These are phyloP conservation scores for Zygosaccharomyces bailii DNA, from an alignment of 805 yeast species.

Conservation along the genomic window DNA sequence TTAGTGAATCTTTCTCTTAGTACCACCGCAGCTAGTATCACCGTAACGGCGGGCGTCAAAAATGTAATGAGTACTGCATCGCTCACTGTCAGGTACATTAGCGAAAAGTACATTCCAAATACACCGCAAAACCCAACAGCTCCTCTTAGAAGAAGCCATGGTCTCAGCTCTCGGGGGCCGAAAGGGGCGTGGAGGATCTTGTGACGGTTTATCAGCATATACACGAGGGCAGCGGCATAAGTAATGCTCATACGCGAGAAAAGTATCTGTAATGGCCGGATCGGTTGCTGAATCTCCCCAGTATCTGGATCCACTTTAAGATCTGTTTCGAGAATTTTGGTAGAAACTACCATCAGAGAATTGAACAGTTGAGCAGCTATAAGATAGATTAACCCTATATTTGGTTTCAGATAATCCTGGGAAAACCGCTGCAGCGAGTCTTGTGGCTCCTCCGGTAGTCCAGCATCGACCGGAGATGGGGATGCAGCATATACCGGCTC, in stretches of 20 bases:
- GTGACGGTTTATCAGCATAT: slow-evolving; percentile 46
- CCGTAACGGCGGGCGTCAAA: slow-evolving; percentile 72
- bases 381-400: slow-evolving; percentile 56
- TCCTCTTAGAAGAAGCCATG: slow-evolving; percentile 59
- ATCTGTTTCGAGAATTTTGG: slow-evolving; percentile 71
- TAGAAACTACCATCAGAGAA: slow-evolving; percentile 69
- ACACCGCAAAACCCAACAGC: slow-evolving; percentile 76
- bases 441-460: not conserved
- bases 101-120: slow-evolving; percentile 69
- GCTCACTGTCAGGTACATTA: slow-evolving; percentile 68
- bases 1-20: slow-evolving; percentile 63
- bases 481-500: slow-evolving; percentile 2
- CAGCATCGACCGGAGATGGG: not conserved
- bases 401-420: slow-evolving; percentile 28
- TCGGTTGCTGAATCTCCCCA: slow-evolving; percentile 43
- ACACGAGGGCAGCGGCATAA: slow-evolving; percentile 51
- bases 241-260: slow-evolving; percentile 77
- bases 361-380: slow-evolving; percentile 68
- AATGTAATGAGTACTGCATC: slow-evolving; percentile 83
- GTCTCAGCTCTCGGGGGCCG: slow-evolving; percentile 62
- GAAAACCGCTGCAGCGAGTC: slow-evolving; percentile 10
- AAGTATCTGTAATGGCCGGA: slow-evolving; percentile 76
- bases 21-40: slow-evolving; percentile 64
- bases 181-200: slow-evolving; percentile 57
- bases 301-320: slow-evolving; percentile 42